phyloP scores from a whole-genome alignment of 2,329 filamentous ascomycete genomes.

The Sporothrix brunneoviolacea region DNA sequence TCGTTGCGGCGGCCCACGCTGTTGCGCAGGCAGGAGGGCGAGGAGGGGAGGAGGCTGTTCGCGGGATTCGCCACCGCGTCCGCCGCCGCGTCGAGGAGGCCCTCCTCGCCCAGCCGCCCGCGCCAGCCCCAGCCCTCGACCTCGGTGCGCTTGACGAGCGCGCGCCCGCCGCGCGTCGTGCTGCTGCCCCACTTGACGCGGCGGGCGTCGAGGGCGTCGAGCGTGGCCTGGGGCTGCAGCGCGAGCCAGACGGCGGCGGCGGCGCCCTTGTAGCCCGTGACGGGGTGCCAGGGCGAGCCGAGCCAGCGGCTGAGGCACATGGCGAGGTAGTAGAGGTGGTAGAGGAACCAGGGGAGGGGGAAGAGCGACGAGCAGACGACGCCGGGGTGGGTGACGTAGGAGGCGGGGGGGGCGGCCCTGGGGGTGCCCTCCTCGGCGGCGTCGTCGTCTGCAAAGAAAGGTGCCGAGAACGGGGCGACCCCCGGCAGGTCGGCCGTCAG shows the following conservation, averaged over 20 bases:
- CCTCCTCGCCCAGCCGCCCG: slow-evolving; percentile 47
- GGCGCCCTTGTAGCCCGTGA: slow-evolving; percentile 70
- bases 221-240: slow-evolving; percentile 56
- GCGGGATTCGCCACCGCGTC: slow-evolving; percentile 34
- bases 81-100: too few species aligned
- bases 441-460: slow-evolving; percentile 43
- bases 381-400: slow-evolving; percentile 81
- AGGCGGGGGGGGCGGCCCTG: slow-evolving; percentile 41
- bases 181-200: slow-evolving; percentile 77
- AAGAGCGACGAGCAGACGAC: slow-evolving; percentile 78
- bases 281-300: slow-evolving; percentile 83
- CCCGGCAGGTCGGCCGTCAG: slow-evolving; percentile 65
- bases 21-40: slow-evolving; percentile 32
- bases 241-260: slow-evolving; percentile 71
- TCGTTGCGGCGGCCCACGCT: slow-evolving; percentile 53
- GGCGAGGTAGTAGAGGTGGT: slow-evolving; percentile 58
- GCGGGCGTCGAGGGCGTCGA: slow-evolving; percentile 51
- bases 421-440: slow-evolving; percentile 20
- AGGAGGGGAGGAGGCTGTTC: slow-evolving; percentile 27
- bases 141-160: slow-evolving; percentile 66
- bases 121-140: slow-evolving; percentile 79
- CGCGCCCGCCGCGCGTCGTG: slow-evolving; percentile 51
- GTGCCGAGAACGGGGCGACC: slow-evolving; percentile 47
- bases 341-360: slow-evolving; percentile 62
- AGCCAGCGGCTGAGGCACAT: slow-evolving; percentile 68